phyloP scores from a whole-genome alignment of 2,329 filamentous ascomycete genomes.

The Berkeleyomyces basicola region DNA sequence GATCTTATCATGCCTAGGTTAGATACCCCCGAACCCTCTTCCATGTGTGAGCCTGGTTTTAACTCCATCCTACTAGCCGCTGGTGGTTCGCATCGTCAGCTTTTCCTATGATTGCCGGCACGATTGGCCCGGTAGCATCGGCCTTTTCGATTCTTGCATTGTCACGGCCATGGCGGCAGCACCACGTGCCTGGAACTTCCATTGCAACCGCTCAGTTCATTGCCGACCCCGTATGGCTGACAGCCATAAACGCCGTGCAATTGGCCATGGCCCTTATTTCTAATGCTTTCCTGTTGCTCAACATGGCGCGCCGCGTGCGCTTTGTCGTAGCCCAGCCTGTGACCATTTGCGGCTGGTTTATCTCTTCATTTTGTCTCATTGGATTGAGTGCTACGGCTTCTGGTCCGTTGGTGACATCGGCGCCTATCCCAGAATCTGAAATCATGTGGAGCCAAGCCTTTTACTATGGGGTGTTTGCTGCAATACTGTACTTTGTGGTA shows the following conservation, averaged over 20 bases:
- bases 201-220: constrained; percentile 32
- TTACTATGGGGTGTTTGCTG: constrained; percentile 71
- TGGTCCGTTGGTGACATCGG: constrained; percentile 31
- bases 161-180: constrained; percentile 62
- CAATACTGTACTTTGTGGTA: constrained; percentile 62
- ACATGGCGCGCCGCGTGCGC: constrained; percentile 65
- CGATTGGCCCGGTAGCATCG: constrained; percentile 72
- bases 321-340: constrained; percentile 71
- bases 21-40: background rate
- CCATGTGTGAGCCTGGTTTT: too few relatives aligned
- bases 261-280: constrained; percentile 59
- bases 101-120: constrained; percentile 67
- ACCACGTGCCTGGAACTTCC: constrained; percentile 29
- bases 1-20: background rate
- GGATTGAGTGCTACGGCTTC: constrained; percentile 49
- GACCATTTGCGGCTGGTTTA: constrained; percentile 67
- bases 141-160: constrained; percentile 76
- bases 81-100: constrained; percentile 50
- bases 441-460: constrained; percentile 66
- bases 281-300: constrained; percentile 69
- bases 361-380: constrained; percentile 47
- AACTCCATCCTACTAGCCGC: constrained; percentile 24
- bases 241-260: constrained; percentile 60
- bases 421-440: constrained; percentile 23
- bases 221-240: constrained; percentile 56